A percentile compares a stretch with the other conserved stretches of the same genome.
Evolutionary conservation across 2,329 filamentous ascomycete genomes (phyloP).

Genomic region (Lachnellula occidentalis): DNA sequence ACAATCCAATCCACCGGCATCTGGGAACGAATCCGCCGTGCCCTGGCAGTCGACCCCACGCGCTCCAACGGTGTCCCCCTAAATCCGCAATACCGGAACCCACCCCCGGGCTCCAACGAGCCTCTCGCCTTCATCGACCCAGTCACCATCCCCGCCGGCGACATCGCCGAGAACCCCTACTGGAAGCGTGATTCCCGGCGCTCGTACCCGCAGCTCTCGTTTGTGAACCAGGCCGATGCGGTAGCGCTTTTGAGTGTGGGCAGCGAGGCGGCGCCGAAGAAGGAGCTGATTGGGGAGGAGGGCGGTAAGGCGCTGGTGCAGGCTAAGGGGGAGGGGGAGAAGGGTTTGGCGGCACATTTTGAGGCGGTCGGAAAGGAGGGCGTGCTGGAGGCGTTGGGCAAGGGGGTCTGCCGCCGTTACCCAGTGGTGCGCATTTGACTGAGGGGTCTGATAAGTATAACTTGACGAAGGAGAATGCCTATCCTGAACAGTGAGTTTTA

Average conservation of each 20-base stretch:
- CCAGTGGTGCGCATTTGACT: conserved; percentile 54
- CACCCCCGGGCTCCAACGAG: conserved; percentile 68
- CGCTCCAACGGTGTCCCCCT: conserved; percentile 89
- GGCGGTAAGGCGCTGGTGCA: conserved; percentile 69
- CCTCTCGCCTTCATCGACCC: conserved; percentile 73
- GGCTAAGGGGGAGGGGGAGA: conserved; percentile 68
- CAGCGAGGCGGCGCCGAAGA: conserved; percentile 73
- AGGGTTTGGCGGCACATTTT: conserved; percentile 68
- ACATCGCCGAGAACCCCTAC: conserved; percentile 88
- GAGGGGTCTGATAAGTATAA: conserved; percentile 62
- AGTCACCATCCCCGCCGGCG: conserved; percentile 75
- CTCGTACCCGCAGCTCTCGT: conserved; percentile 73
- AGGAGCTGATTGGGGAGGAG: conserved; percentile 73
- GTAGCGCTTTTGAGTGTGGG: conserved; percentile 82
- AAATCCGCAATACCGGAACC: conserved; percentile 88
- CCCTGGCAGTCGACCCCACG: conserved; percentile 75
- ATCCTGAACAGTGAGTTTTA: conserved; percentile 58
- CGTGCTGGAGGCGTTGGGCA: conserved; percentile 57
- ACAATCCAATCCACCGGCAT: conserved; percentile 84
- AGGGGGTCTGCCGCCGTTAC: conserved; percentile 83
- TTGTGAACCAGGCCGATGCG: conserved; percentile 77
- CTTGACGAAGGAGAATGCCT: conserved; percentile 61
- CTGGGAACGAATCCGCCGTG: conserved; percentile 76
- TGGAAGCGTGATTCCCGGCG: conserved; percentile 91
- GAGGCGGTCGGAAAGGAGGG: conserved; percentile 53